Conservation (phyloP, 1,284 basidiomycete species). For the Vanrija sp. region DNA sequence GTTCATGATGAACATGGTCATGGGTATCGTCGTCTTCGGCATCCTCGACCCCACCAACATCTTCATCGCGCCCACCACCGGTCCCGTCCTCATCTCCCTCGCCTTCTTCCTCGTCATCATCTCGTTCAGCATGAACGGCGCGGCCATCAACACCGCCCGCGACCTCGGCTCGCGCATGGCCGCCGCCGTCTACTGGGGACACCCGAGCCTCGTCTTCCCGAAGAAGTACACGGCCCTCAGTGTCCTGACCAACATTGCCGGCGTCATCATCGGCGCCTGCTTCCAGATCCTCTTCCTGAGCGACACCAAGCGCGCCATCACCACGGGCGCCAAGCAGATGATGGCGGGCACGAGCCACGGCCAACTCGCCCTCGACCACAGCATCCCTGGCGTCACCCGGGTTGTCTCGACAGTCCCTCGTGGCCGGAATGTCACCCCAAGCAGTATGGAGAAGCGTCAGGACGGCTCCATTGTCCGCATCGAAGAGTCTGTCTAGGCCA, state of each 20-base stretch:
- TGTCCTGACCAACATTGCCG: conserved; percentile 10
- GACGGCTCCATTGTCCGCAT: too few relatives aligned
- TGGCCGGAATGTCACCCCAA: too few relatives aligned
- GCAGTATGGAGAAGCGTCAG: too few relatives aligned
- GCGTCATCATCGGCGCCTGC: conserved; percentile 3
- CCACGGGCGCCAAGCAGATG: not conserved
- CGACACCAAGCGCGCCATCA: conserved; percentile 9
- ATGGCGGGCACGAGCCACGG: too few relatives aligned
- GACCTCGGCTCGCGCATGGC: conserved; percentile 17
- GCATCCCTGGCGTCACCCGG: too few relatives aligned
- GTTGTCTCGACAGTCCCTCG: too few relatives aligned
- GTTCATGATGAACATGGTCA: not conserved
- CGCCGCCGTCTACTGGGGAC: conserved; percentile 8
- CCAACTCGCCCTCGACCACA: not conserved
- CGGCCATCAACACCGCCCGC: conserved; percentile 17
- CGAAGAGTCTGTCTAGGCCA: too few relatives aligned
- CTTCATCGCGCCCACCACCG: conserved; percentile 6
- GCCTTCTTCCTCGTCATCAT: conserved; percentile 8
- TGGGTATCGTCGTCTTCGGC: conserved; percentile 8
- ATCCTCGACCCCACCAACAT: conserved; percentile 18
- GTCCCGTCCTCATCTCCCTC: conserved; percentile 7
- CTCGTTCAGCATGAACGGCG: conserved; percentile 4
- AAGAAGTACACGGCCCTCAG: conserved; percentile 6
- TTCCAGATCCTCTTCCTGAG: conserved; percentile 15
- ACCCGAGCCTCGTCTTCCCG: conserved; percentile 3